These are phyloP conservation scores for Ormosia emarginata DNA, from an alignment of 306 rosid genomes.

Conservation along the genomic window DNA sequence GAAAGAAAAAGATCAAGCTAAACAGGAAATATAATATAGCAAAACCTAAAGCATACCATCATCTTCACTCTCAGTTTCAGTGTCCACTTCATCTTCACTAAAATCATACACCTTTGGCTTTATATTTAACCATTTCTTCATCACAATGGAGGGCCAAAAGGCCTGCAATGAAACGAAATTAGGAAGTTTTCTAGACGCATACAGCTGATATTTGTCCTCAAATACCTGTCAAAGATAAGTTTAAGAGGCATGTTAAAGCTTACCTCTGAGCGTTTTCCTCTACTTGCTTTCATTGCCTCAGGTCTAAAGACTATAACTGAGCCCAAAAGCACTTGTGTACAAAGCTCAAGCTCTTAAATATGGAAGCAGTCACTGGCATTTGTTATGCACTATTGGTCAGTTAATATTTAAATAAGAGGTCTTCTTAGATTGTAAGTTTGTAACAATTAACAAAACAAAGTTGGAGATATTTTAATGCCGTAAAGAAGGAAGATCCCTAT, in stretches of 20 bases:
- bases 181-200: constrained; percentile 6
- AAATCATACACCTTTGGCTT: constrained; percentile 78
- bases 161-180: constrained; percentile 48
- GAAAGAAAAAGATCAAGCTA: neutral
- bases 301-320: constrained; percentile 29
- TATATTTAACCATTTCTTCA: constrained; percentile 94
- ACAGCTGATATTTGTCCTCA: neutral
- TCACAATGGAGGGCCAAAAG: constrained; percentile 89
- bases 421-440: neutral
- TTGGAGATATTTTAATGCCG: constrained; percentile 22
- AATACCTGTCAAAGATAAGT: neutral
- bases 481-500: constrained; percentile 22
- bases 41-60: constrained; percentile 49
- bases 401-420: constrained; percentile 17
- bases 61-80: constrained; percentile 92
- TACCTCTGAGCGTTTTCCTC: constrained; percentile 83
- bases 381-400: constrained; percentile 22
- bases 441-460: constrained; percentile 22
- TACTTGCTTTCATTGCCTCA: constrained; percentile 52
- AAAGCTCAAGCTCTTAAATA: constrained; percentile 40
- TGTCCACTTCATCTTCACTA: constrained; percentile 91
- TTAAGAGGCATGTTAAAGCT: constrained; percentile 16
- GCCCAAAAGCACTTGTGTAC: constrained; percentile 3
- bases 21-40: neutral
- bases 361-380: constrained; percentile 35